Base-by-base conservation (phyloP, 768 basidiomycete genomes). In the Tubosaeta sp. region DNA sequence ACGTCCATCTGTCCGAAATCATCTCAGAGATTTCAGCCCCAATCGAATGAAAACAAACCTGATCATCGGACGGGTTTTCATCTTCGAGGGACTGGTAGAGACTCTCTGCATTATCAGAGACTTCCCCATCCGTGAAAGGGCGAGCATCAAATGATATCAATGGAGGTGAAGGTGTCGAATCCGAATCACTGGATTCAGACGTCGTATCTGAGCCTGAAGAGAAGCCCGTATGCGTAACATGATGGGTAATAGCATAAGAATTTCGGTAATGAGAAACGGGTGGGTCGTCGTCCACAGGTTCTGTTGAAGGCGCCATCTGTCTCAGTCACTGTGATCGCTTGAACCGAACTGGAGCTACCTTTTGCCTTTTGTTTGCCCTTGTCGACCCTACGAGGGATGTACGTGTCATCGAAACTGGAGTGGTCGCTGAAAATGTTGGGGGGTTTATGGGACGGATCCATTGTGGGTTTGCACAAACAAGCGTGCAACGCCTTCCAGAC, bases 321-420 rank as follows among this genome's bases (percentile, higher is more conserved):
- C 1, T 57, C n/a, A 46, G 33, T 14, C 5, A 13, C 17, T 26
- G 25, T 6, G 16, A n/a, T 2, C 12, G 4, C 6, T 29, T 19
- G 0, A 22, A 41, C 6, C 1, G 11, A n/a, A 22, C 8, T 22
- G 42, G 16, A 43, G 50, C 22, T 12, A 59, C 62, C 63, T 29
- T 59, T 48, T 0, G 56, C 63, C 39, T 54, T 63, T 49, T 14
- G 48, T 38, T 63, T 61, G 5, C 63, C 63, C 35, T 63, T 63
- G 43, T 63, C 62, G 16, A 48, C 9, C 25, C 19, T 52, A 9
- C 16, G 46, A 14, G 63, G 34, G 55, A 43, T 10, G 22, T 44
- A 25, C 25, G 0, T 14, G 12, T 51, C 19, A 17, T 37, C 37
- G 4, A 22, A 7, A 22, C 52, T 32, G 5, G 26, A 17, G 13